phyloP scores from a whole-genome alignment of 2,329 filamentous ascomycete genomes.

The Colletotrichum brevisporum region DNA sequence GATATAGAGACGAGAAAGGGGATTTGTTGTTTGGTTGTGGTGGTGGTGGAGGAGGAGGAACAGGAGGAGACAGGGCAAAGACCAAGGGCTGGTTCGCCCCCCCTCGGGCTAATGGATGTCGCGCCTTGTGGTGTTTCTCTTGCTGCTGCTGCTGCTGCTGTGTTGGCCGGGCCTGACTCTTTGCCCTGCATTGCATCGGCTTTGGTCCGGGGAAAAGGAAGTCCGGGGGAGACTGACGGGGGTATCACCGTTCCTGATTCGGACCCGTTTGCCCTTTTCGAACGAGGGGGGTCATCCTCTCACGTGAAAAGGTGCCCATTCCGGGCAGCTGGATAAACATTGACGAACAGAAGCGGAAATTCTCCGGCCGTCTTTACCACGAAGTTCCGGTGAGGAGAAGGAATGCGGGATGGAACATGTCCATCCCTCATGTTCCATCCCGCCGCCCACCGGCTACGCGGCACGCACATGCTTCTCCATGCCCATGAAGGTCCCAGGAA shows the following conservation, averaged over 20 bases:
- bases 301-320: background rate
- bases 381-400: no score
- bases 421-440: no score
- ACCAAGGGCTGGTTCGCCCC: background rate
- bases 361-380: no score
- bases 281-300: background rate
- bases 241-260: conserved; percentile 14
- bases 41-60: background rate
- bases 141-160: no score
- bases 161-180: background rate
- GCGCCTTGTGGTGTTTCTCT: background rate
- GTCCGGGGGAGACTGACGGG: background rate
- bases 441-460: conserved; percentile 1
- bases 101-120: background rate
- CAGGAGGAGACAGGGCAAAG: background rate
- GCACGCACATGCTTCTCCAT: background rate
- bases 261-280: background rate
- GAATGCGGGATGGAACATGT: no score
- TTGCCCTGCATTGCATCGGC: background rate
- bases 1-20: no score
- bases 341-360: no score
- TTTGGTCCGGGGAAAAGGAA: conserved; percentile 12
- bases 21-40: background rate
- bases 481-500: background rate
- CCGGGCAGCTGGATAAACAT: no score